Percentiles rank a stretch among this genome's conserved stretches.
phyloP scores from a whole-genome alignment of 129 eudicot species.

The Pittosporum tobira region DNA sequence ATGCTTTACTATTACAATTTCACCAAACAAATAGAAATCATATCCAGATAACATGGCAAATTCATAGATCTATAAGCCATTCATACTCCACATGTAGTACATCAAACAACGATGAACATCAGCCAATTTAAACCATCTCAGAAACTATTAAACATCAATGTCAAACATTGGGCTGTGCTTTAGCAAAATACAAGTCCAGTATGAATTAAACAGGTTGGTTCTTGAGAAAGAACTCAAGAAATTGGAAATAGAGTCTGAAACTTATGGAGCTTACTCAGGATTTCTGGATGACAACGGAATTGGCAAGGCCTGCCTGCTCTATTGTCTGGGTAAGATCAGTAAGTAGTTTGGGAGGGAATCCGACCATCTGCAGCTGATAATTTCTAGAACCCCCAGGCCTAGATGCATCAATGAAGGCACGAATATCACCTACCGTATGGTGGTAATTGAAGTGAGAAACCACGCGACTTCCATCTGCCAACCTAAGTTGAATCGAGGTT shows the following conservation, averaged over 20 bases:
- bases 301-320: slow-evolving; percentile 79
- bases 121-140: slow-evolving; percentile 3
- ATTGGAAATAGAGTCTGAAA: slow-evolving; percentile 8
- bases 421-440: slow-evolving; percentile 71
- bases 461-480: slow-evolving; percentile 73
- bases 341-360: slow-evolving; percentile 80
- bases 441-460: slow-evolving; percentile 71
- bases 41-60: background rate
- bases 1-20: background rate
- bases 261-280: slow-evolving; percentile 18
- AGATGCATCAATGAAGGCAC: slow-evolving; percentile 70
- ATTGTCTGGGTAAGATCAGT: slow-evolving; percentile 61
- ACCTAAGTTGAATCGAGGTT: slow-evolving; percentile 67
- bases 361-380: slow-evolving; percentile 71
- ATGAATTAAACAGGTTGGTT: slow-evolving; percentile 8
- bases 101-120: background rate
- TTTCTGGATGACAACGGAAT: slow-evolving; percentile 80
- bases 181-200: slow-evolving; percentile 10
- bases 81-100: background rate
- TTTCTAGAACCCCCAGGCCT: slow-evolving; percentile 58
- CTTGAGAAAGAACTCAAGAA: slow-evolving; percentile 4
- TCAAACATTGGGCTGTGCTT: slow-evolving; percentile 20
- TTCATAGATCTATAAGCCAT: background rate
- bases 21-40: background rate
- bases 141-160: slow-evolving; percentile 7